Evolutionary conservation across 805 yeast species (phyloP), one percentile per base, ranked within the genome.

Genomic region (Candida alai): DNA sequence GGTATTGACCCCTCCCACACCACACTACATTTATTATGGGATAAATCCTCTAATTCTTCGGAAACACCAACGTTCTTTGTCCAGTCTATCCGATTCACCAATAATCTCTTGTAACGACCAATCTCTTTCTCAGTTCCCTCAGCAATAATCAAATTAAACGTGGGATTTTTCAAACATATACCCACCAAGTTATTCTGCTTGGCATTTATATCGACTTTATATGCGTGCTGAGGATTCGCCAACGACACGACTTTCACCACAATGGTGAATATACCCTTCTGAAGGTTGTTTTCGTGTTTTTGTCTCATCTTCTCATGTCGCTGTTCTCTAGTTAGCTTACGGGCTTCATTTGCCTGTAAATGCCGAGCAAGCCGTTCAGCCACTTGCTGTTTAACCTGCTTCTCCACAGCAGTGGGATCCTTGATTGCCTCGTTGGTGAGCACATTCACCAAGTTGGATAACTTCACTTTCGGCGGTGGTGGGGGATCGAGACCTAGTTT

Each of bases 331-430:
- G 76, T 70, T 18, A 81, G 58, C 48, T 74, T 80, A 22, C 97
- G 65, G 6, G 58, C 74, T 32, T 69, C 68, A 54, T 93, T 93
- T 12, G 54, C 68, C 25, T 56, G 57, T 41, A 73, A 66, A 58
- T 93, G 99, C 24, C 60, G 56, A 10, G 58, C 42, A 21, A 60
- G 63, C 19, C 98, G 65, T 28, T 74, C 73, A 24, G 71, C 78
- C 4, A 87, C 82, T 41, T 89, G 93, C 16, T 63, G 56, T 28
- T 74, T 66, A 0, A 93, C 96, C 32, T 69, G 58, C 55, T 68
- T 65, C 50, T 90, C 98, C 45, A 88, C 80, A 3, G 76, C 76
- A 0, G 97, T 90, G 1, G 98, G 97, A 52, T 93, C 95, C 39
- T 74, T 68, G 30, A 89, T 82, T 5, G 93, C 86, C 38, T 85